Evolutionary conservation across 139 green algal species (phyloP), one percentile per base, ranked within the genome.

Genomic region (Yamagishiella unicocca): DNA sequence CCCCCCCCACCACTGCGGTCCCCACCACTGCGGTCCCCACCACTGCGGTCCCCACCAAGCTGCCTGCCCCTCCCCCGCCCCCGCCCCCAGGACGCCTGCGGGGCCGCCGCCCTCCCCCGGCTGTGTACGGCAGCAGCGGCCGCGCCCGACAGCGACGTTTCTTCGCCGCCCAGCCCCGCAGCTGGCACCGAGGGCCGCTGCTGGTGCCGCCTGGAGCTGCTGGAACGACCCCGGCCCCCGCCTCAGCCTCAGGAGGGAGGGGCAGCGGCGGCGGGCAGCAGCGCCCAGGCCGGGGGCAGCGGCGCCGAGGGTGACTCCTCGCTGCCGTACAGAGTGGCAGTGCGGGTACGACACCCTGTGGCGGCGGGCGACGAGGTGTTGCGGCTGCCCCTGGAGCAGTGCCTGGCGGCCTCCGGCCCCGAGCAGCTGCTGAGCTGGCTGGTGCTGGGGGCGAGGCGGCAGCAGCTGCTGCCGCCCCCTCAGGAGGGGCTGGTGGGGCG

Each of bases 401-500:
- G 77, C 55, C 55, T 83, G 33, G 12, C 33, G 5, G 75, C 75
- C 14, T 14, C 50, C 22, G 54, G 4, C 53, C 5, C 19, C 31
- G 33, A 67, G 10, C 53, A 22, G 53, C 74, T 82, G 12, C 7
- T 68, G 17, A 27, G 21, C 14, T 25, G 31, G n/a, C 50, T 82
- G 50, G 74, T 82, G 50, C 74, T 82, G 50, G n/a, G 37, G 46
- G 74, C 40, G 25, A 9, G 27, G 70, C 70, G 31, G 70, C 72
- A 80, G 42, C 40, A 37, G 40, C 42, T 27, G 72, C 24, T 46
- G 42, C 29, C 19, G 61, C 4, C 42, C 38, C 5, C 24, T 17
- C 33, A 45, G 12, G 35, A 76, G 35, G 7, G 37, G 12, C 38
- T 84, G 37, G 1, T 84, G 27, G 27, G 29, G 37, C 77, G 58